Evolutionary conservation across 2,329 filamentous ascomycete species (phyloP), one percentile per base, ranked within the genome.

Genomic region (Dactylellina cionopaga): DNA sequence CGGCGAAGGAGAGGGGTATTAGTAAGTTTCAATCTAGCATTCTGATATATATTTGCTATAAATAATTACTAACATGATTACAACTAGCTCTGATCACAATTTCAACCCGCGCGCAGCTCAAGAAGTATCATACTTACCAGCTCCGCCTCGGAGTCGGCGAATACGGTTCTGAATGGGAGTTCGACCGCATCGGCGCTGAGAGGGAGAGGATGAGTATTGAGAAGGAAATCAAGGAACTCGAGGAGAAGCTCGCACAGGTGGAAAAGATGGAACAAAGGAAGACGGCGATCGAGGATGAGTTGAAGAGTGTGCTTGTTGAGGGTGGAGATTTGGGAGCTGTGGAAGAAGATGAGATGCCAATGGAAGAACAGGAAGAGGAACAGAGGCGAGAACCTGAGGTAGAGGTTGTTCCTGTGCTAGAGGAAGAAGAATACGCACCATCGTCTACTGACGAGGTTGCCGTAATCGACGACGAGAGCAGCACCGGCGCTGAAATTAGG

Each of bases 81-180:
- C 49, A 33, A 11, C 17, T 73, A 92, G 89, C 95, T 0, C 83
- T 99, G 2, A 95, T 99, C 77, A 99, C 95, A 0, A 94, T 99
- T 71, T 96, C 92, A 0, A 99, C 95, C 0, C 90, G 95, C 43
- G 94, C 92, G 11, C 96, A 92, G 19, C 85, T 99, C 66, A 97
- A 97, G 81, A 93, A 94, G 78, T 98, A 98, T 79, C 95, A 99
- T 82, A 93, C 89, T 0, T 97, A 89, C 81, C 96, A 96, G 76
- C 87, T 99, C 7, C 89, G 89, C 2, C 87, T 99, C 3, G 93
- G 93, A 25, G 82, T 90, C 69, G 94, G 93, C 55, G 88, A 91
- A 13, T 86, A 88, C 54, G 92, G 90, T n/a, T 89, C 91, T 60
- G 90, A 90, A 77, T 98, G 95, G 92, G 90, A 94, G 75, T 91